These are phyloP conservation scores for Colletotrichum sublineola DNA, from an alignment of 2,329 filamentous ascomycete genomes.

Conservation along the genomic window DNA sequence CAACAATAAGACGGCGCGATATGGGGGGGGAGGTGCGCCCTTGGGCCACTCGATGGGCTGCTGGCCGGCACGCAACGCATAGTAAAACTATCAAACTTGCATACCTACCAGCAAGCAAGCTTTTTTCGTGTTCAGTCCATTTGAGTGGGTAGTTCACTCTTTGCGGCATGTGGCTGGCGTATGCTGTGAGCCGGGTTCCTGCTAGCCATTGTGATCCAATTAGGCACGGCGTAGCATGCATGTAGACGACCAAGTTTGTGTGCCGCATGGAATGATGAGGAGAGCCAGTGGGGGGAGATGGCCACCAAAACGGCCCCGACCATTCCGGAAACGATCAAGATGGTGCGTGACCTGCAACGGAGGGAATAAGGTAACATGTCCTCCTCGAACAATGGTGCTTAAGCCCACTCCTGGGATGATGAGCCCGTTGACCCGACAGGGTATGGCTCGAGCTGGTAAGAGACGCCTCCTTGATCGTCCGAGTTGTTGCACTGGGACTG, in stretches of 20 bases:
- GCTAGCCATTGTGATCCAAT: slow-evolving; percentile 1
- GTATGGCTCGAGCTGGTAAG: slow-evolving; percentile 16
- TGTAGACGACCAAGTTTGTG: slow-evolving; percentile 24
- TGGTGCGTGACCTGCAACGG: slow-evolving; percentile 27
- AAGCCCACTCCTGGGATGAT: slow-evolving; percentile 19
- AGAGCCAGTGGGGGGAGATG: not conserved
- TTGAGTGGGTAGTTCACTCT: not conserved
- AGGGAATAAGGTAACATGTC: slow-evolving; percentile 21
- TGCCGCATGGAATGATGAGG: slow-evolving; percentile 12
- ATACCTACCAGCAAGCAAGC: slow-evolving; percentile 11
- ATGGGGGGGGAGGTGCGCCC: not conserved
- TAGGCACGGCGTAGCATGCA: not conserved
- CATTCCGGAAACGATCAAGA: slow-evolving; percentile 35
- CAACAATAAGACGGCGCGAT: slow-evolving; percentile 14
- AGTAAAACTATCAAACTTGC: slow-evolving; percentile 36
- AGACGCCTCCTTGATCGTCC: slow-evolving; percentile 28
- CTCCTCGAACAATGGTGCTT: slow-evolving; percentile 8
- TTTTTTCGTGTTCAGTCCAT: not conserved
- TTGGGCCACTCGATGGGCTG: slow-evolving; percentile 10
- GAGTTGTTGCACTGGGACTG: slow-evolving; percentile 37
- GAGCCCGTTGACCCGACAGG: slow-evolving; percentile 25
- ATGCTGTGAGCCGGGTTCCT: not conserved
- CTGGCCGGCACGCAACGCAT: slow-evolving; percentile 24
- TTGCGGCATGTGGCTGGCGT: slow-evolving; percentile 7
- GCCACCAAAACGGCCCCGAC: slow-evolving; percentile 2